A percentile compares a stretch with the other conserved stretches of the same genome.
Evolutionary conservation across 805 yeast species (phyloP).

Genomic region (Metschnikowia lunata): DNA sequence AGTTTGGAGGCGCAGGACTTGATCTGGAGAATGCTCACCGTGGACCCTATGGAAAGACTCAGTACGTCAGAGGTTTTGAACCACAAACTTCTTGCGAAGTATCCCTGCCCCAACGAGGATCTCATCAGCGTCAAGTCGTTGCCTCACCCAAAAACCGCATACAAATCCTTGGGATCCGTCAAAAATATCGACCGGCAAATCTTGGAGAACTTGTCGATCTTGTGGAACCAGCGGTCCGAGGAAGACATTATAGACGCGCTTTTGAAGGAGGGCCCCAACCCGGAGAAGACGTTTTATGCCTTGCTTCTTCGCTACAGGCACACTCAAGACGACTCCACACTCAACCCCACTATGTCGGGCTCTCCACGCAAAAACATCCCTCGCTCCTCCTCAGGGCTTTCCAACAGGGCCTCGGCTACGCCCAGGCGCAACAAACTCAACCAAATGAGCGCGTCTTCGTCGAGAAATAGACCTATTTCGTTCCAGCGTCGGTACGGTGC

Average conservation of each 20-base stretch:
- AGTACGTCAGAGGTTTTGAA: conserved; percentile 59
- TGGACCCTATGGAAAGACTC: conserved; percentile 68
- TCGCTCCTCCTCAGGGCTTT: conserved; percentile 10
- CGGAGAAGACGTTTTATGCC: conserved; percentile 45
- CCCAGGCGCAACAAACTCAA: conserved; percentile 20
- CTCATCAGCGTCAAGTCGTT: conserved; percentile 42
- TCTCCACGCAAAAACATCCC: conserved; percentile 14
- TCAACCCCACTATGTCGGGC: conserved; percentile 15
- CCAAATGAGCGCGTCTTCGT: conserved; percentile 32
- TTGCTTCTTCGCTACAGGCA: conserved; percentile 43
- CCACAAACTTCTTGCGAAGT: conserved; percentile 53
- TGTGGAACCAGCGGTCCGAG: conserved; percentile 53
- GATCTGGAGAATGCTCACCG: conserved; percentile 59
- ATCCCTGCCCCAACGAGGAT: conserved; percentile 46
- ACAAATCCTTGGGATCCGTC: conserved; percentile 44
- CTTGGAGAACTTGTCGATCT: conserved; percentile 49
- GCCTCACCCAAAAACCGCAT: conserved; percentile 54
- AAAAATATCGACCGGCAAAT: conserved; percentile 50
- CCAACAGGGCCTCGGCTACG: conserved; percentile 9
- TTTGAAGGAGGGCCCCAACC: conserved; percentile 36
- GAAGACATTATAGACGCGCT: conserved; percentile 36
- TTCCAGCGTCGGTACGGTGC: conserved; percentile 37
- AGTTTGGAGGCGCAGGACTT: conserved; percentile 65
- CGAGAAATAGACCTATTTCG: conserved; percentile 36
- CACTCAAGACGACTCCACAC: conserved; percentile 29